These are phyloP conservation scores for Alternaria hordeiaustralica DNA, from an alignment of 2,329 filamentous ascomycete species.

Conservation along the genomic window DNA sequence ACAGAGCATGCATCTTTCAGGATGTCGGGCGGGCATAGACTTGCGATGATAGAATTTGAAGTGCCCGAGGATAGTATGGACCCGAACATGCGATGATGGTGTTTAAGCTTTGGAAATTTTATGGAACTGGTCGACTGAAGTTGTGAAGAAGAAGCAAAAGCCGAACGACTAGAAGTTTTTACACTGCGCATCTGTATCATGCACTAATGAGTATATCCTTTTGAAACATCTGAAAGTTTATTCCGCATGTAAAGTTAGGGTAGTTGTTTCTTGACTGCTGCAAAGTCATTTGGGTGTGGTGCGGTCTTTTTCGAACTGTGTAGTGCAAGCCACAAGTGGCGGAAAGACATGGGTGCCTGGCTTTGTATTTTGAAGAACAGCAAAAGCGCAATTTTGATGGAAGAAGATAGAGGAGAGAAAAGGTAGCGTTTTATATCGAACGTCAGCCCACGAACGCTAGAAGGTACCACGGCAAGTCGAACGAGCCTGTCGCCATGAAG, in stretches of 20 bases:
- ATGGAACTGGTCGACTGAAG: neutral
- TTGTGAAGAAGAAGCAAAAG: neutral
- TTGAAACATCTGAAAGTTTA: neutral
- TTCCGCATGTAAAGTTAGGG: neutral
- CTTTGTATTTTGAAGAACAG: neutral
- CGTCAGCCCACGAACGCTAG: neutral
- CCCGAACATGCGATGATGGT: neutral
- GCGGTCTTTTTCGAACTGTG: too few relatives aligned
- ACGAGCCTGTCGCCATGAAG: neutral
- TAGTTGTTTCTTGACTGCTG: neutral
- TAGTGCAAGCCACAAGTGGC: neutral
- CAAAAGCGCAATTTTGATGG: neutral
- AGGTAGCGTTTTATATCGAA: neutral
- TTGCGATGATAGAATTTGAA: too few relatives aligned
- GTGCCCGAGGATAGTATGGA: too few relatives aligned
- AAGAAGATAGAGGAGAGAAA: neutral
- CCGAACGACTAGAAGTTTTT: neutral
- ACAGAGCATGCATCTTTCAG: neutral
- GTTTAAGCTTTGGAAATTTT: neutral
- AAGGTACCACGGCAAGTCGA: neutral
- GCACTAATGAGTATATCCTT: accelerated
- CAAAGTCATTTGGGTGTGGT: neutral
- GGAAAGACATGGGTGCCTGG: too few relatives aligned
- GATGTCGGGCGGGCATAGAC: neutral
- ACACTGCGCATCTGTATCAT: neutral